Conservation (phyloP, 371 early-diverging fungal species). For the Syncephalastrum monosporum region DNA sequence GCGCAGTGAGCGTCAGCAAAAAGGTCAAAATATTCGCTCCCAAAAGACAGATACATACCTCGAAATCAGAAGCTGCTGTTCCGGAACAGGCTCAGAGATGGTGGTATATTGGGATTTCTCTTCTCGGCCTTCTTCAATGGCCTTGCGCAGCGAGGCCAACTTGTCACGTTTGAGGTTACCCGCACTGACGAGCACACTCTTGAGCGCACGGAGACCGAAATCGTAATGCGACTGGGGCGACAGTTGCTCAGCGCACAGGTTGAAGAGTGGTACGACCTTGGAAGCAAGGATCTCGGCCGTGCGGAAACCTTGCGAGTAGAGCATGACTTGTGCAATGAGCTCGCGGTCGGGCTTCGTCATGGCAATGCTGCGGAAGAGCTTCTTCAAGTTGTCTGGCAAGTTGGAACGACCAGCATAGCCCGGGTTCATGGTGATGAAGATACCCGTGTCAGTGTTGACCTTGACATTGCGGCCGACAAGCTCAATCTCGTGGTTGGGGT, state of each 20-base stretch:
- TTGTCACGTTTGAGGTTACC: slow-evolving; percentile 96
- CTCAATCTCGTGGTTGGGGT: slow-evolving; percentile 82
- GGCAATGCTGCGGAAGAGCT: slow-evolving; percentile 96
- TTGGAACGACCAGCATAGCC: slow-evolving; percentile 98
- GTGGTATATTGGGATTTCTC: slow-evolving; percentile 45
- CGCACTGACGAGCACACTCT: slow-evolving; percentile 96
- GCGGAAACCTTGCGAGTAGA: slow-evolving; percentile 98
- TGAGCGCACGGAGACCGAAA: slow-evolving; percentile 98
- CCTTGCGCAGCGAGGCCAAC: slow-evolving; percentile 53
- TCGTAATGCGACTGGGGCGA: slow-evolving; percentile 97
- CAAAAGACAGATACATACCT: slow-evolving; percentile 17
- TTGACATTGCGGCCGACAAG: slow-evolving; percentile 86
- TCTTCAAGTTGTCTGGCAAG: slow-evolving; percentile 98
- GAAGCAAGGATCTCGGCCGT: slow-evolving; percentile 92
- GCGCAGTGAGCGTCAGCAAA: background rate
- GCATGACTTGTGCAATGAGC: slow-evolving; percentile 98
- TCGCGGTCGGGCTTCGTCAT: slow-evolving; percentile 98
- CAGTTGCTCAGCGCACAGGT: slow-evolving; percentile 91
- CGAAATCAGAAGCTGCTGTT: slow-evolving; percentile 91
- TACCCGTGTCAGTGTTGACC: slow-evolving; percentile 88
- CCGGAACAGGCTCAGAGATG: slow-evolving; percentile 70
- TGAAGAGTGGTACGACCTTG: slow-evolving; percentile 97
- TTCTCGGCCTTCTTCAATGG: slow-evolving; percentile 39
- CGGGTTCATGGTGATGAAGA: slow-evolving; percentile 99
- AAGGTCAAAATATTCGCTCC: background rate